phyloP scores from a whole-genome alignment of 768 basidiomycete species.

The Hygrocybe coccinea region DNA sequence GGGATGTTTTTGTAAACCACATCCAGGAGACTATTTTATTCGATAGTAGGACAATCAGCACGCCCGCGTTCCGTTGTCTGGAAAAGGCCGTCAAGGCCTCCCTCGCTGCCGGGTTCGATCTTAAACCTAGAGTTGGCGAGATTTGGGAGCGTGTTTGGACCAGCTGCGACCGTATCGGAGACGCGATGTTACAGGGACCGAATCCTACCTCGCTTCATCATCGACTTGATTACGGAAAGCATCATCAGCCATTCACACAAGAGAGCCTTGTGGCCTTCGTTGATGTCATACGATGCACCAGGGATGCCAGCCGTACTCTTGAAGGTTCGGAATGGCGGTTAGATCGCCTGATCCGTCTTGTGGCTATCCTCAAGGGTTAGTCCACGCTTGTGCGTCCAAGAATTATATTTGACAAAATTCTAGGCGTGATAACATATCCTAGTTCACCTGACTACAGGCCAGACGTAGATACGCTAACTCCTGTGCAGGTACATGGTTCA shows the following conservation, averaged over 20 bases:
- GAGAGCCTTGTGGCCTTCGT: conserved; percentile 82
- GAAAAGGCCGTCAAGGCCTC: conserved; percentile 72
- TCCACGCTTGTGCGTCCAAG: neutral
- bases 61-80: conserved; percentile 79
- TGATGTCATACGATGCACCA: conserved; percentile 59
- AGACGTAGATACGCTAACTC: conserved; percentile 77
- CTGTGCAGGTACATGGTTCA: conserved; percentile 58
- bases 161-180: conserved; percentile 63
- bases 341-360: conserved; percentile 58
- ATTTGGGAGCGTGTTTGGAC: conserved; percentile 64
- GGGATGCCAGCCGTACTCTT: conserved; percentile 44
- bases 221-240: conserved; percentile 17
- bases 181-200: conserved; percentile 37
- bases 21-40: conserved; percentile 66
- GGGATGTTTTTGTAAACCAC: conserved; percentile 68
- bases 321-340: conserved; percentile 62
- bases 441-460: conserved; percentile 82
- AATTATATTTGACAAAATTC: neutral
- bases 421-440: conserved; percentile 75
- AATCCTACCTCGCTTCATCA: conserved; percentile 11
- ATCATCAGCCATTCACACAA: conserved; percentile 61
- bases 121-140: conserved; percentile 40
- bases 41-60: conserved; percentile 66
- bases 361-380: conserved; percentile 73
- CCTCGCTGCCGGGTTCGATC: conserved; percentile 36